Evolutionary conservation across 1,284 basidiomycete genomes (phyloP).

Genomic region (Moniliophthora roreri): DNA sequence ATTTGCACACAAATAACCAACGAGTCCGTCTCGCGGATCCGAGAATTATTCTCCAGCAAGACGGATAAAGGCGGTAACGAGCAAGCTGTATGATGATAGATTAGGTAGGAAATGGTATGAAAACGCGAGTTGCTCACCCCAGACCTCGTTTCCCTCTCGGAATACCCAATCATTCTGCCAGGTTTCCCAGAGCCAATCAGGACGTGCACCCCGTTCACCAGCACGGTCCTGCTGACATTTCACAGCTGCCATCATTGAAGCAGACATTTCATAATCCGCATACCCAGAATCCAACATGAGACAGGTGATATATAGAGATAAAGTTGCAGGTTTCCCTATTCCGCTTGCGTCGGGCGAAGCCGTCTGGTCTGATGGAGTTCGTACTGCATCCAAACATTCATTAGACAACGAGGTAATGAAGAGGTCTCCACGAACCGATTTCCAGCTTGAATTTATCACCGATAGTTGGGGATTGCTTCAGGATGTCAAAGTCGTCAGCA

Average conservation of each 20-base stretch:
- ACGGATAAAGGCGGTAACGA: constrained; percentile 62
- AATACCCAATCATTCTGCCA: constrained; percentile 69
- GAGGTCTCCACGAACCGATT: constrained; percentile 43
- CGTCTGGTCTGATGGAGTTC: constrained; percentile 25
- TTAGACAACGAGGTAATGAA: background rate
- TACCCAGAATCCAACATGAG: constrained; percentile 60
- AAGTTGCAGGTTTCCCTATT: constrained; percentile 29
- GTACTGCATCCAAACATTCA: constrained; percentile 20
- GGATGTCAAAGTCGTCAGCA: constrained; percentile 51
- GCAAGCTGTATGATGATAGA: constrained; percentile 44
- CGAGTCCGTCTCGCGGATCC: constrained; percentile 60
- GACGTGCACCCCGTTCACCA: constrained; percentile 62
- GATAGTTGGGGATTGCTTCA: constrained; percentile 64
- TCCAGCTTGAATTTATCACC: constrained; percentile 76
- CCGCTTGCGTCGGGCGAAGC: constrained; percentile 17
- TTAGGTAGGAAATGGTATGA: background rate
- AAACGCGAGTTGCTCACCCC: constrained; percentile 41
- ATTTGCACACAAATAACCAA: constrained; percentile 72
- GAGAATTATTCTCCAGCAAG: constrained; percentile 54
- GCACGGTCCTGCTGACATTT: constrained; percentile 61
- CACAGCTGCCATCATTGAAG: constrained; percentile 73
- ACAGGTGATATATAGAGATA: constrained; percentile 71
- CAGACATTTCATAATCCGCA: constrained; percentile 56
- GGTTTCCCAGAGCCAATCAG: constrained; percentile 74
- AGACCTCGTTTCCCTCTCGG: constrained; percentile 67